Base-by-base conservation (phyloP, 2,329 filamentous ascomycete species). In the Penicillium sp. region DNA sequence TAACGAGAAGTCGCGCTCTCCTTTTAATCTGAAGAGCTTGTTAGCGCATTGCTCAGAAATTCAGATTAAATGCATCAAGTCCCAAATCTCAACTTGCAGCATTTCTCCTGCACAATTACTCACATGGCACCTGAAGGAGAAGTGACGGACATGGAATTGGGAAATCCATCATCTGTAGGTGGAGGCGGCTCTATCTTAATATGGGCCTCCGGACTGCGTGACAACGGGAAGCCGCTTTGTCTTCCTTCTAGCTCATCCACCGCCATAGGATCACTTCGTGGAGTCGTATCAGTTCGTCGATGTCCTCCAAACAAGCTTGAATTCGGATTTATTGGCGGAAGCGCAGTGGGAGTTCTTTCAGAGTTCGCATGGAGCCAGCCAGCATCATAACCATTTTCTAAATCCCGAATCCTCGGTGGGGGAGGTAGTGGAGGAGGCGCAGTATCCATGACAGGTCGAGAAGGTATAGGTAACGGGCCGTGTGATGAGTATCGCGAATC, bases 391-490 rank as follows among this genome's bases (percentile, higher is more conserved):
- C 84, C 85, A 60, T 79, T 72, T 64, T 79, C 76, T 62, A 85
- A 74, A 58, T 85, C 82, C 63, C 79, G 77, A 57, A 88, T 81
- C 68, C 79, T 80, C 52, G 86, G 84, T 56, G 87, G 87, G 64
- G 86, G 87, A 65, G 86, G 87, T 66, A 89, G 78, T 49, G 86
- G 85, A 61, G 87, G 86, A 57, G 87, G 86, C 50, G 79, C 77
- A 44, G 72, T 69, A 49, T 74, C 68, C 57, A 75, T 70, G 52
- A 67, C 68, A 67, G 81, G 79, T 58, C 81, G 78, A 68, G 82
- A 80, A 49, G 84, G 85, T 69, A 90, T 88, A 58, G 85, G 78
- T 84, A 89, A 85, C 63, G 84, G 82, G 60, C 80, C 80, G 60
- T 78, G 77, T 43, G 78, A 72, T 47, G 76, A 68, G 49, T 71